Evolutionary conservation across 495 filamentous ascomycete genomes (phyloP).

Genomic region (Xylaria palmicola): DNA sequence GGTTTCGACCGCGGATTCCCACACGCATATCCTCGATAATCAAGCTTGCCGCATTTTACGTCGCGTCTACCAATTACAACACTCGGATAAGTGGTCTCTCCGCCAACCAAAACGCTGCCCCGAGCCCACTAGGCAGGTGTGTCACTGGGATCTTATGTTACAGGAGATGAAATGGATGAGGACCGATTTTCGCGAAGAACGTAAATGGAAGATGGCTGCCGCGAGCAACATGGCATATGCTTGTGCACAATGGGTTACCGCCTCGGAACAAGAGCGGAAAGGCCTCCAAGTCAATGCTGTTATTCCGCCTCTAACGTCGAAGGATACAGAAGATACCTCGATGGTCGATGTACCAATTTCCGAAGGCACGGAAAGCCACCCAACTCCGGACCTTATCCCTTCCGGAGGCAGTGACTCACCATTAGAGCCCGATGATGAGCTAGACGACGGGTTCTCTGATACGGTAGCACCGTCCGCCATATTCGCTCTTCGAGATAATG

Average conservation of each 20-base stretch:
- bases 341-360: slow-evolving; percentile 27
- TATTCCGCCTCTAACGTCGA: slow-evolving; percentile 33
- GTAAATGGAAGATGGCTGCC: slow-evolving; percentile 86
- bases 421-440: slow-evolving; percentile 47
- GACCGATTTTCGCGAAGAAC: slow-evolving; percentile 90
- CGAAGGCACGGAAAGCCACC: slow-evolving; percentile 40
- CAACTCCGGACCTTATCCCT: slow-evolving; percentile 70
- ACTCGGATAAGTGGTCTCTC: slow-evolving; percentile 85
- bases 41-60: slow-evolving; percentile 81
- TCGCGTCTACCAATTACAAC: slow-evolving; percentile 83
- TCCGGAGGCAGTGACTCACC: slow-evolving; percentile 55
- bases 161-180: slow-evolving; percentile 96
- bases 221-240: slow-evolving; percentile 73
- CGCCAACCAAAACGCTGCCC: slow-evolving; percentile 75
- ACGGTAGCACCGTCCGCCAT: slow-evolving; percentile 68
- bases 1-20: slow-evolving; percentile 72
- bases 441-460: slow-evolving; percentile 40
- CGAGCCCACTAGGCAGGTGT: slow-evolving; percentile 71
- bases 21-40: slow-evolving; percentile 72
- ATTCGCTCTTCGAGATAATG: slow-evolving; percentile 77
- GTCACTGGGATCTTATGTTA: slow-evolving; percentile 82
- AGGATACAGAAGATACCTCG: slow-evolving; percentile 27
- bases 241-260: slow-evolving; percentile 77
- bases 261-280: slow-evolving; percentile 58
- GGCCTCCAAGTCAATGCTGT: slow-evolving; percentile 64